Conservation (phyloP, 352 stramenopile genomes). For the Phytophthora tentaculata region DNA sequence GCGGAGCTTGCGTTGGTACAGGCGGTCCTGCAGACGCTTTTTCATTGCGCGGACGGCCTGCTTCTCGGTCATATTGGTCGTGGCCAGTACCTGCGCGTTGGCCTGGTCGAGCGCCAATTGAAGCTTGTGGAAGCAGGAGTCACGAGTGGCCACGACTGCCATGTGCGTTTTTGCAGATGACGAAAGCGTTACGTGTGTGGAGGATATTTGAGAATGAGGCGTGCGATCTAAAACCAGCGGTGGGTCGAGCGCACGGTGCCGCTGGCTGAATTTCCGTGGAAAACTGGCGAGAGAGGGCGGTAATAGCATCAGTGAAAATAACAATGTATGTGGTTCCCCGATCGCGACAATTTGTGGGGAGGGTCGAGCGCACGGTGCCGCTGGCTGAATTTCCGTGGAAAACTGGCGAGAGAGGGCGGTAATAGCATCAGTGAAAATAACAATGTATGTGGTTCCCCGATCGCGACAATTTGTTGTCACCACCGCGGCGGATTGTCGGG, state of each 20-base stretch:
- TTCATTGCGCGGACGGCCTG: conserved; percentile 18
- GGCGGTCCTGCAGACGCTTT: conserved; percentile 42
- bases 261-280: conserved; percentile 1
- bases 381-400: conserved; percentile 2
- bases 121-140: conserved; percentile 26
- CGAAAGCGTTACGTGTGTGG: not conserved
- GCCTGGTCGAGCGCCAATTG: conserved; percentile 10
- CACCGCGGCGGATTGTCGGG: conserved; percentile 3
- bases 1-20: conserved; percentile 48
- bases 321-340: not conserved
- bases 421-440: not conserved
- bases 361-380: too few species aligned
- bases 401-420: too few species aligned
- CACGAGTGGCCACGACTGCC: conserved; percentile 9
- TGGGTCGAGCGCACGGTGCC: too few species aligned
- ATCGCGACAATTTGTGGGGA: not conserved
- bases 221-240: too few species aligned
- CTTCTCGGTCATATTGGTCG: conserved; percentile 26
- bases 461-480: not conserved
- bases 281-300: too few species aligned
- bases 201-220: conserved; percentile 18
- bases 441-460: not conserved
- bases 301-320: not conserved
- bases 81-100: conserved; percentile 21
- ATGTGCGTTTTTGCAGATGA: conserved; percentile 9